Percentiles rank a stretch among this genome's conserved stretches.
These are phyloP conservation scores for Zymoseptoria ardabiliae DNA, from an alignment of 2,329 filamentous ascomycete genomes.

Conservation along the genomic window DNA sequence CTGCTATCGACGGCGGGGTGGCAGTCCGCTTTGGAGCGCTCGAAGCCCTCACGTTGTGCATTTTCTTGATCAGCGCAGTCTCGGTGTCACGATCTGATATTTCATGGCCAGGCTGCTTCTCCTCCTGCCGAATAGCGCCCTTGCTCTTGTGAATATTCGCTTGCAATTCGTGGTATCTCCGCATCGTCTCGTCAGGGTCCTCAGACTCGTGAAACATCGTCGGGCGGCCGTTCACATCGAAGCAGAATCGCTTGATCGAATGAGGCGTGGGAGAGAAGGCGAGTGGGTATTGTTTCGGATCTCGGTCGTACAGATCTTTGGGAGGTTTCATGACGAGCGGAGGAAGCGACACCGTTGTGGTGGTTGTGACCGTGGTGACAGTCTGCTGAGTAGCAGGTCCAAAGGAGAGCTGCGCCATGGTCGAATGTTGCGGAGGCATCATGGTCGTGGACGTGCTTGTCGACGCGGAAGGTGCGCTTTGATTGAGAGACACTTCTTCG, in stretches of 20 bases:
- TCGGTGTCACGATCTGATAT: conserved; percentile 18
- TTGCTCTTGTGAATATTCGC: conserved; percentile 22
- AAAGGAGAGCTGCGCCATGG: conserved; percentile 54
- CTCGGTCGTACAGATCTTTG: conserved; percentile 61
- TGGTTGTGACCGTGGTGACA: conserved; percentile 82
- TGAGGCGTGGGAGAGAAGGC: conserved; percentile 75
- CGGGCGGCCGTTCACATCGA: conserved; percentile 57
- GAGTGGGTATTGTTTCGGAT: conserved; percentile 84
- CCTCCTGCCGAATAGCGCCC: conserved; percentile 23
- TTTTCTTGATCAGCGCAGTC: conserved; percentile 12
- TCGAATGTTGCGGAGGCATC: conserved; percentile 28
- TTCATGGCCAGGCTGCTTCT: conserved; percentile 19
- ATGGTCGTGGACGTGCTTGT: conserved; percentile 13
- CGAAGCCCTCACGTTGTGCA: conserved; percentile 28
- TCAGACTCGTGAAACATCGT: conserved; percentile 59
- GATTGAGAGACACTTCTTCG: conserved; percentile 14
- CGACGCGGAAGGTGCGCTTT: conserved; percentile 9
- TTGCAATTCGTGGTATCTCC: conserved; percentile 33
- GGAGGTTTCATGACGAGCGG: conserved; percentile 74
- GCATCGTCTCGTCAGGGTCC: conserved; percentile 45
- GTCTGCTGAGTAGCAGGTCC: conserved; percentile 58
- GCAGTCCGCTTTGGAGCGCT: conserved; percentile 38
- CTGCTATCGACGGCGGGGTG: conserved; percentile 48
- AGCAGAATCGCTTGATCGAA: conserved; percentile 68
- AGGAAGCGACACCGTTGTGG: conserved; percentile 73